A percentile compares a stretch with the other conserved stretches of the same genome.
Conservation (phyloP, 768 basidiomycete species). For the Imleria badia region DNA sequence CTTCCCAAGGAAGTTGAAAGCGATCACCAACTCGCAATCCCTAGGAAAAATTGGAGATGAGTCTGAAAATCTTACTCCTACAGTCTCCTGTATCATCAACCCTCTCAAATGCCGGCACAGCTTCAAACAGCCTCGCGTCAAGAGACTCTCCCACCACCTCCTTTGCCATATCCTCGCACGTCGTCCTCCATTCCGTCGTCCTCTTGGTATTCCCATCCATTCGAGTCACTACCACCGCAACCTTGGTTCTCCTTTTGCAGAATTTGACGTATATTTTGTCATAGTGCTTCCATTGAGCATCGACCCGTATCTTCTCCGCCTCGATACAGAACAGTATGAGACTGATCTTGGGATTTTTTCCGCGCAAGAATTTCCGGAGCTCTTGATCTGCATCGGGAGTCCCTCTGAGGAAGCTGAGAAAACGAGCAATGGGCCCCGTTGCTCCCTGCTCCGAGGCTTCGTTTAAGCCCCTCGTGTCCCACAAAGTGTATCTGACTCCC, state of each 20-base stretch:
- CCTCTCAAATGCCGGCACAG: slow-evolving; percentile 1
- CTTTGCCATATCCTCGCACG: neutral
- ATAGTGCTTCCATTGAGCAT: slow-evolving; percentile 13
- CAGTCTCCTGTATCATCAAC: neutral
- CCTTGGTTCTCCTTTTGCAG: slow-evolving; percentile 5
- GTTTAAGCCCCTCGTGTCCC: slow-evolving; percentile 15
- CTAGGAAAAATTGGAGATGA: slow-evolving; percentile 7
- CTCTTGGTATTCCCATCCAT: neutral
- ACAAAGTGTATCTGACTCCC: neutral
- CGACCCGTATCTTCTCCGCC: slow-evolving; percentile 1
- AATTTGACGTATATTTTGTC: slow-evolving; percentile 13
- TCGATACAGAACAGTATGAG: slow-evolving; percentile 14
- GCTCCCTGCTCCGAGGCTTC: slow-evolving; percentile 4
- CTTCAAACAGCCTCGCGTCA: slow-evolving; percentile 5
- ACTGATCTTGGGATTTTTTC: slow-evolving; percentile 7
- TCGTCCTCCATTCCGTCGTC: neutral
- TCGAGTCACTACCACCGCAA: slow-evolving; percentile 17
- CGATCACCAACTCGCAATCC: neutral
- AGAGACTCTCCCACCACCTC: neutral
- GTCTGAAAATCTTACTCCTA: neutral
- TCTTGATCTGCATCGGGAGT: slow-evolving; percentile 8
- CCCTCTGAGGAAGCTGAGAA: slow-evolving; percentile 4
- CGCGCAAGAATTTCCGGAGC: slow-evolving; percentile 11
- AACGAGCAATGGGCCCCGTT: neutral
- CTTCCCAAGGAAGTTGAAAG: too few relatives aligned